Conservation (phyloP, 2,329 filamentous ascomycete genomes). For the Cladobotryum mycophilum region DNA sequence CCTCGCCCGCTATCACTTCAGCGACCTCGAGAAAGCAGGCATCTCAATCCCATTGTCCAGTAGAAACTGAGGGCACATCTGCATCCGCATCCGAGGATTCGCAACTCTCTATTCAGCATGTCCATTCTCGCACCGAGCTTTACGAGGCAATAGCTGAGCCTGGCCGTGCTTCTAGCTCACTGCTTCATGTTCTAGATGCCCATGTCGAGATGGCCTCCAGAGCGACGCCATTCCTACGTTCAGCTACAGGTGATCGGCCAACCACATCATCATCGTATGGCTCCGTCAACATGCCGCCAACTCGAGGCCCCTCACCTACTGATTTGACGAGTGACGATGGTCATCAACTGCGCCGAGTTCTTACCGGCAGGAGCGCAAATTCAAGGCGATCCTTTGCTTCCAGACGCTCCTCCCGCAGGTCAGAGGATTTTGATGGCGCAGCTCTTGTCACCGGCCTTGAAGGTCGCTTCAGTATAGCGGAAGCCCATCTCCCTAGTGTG, state of each 20-base stretch:
- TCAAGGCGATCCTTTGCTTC: conserved; percentile 27
- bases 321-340: conserved; percentile 25
- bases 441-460: conserved; percentile 48
- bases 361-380: conserved; percentile 25
- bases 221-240: conserved; percentile 31
- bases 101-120: conserved; percentile 15
- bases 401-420: conserved; percentile 29
- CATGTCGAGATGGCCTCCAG: conserved; percentile 29
- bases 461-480: conserved; percentile 45
- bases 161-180: conserved; percentile 13
- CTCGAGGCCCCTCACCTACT: conserved; percentile 30
- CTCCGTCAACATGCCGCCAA: conserved; percentile 30
- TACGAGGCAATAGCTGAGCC: conserved; percentile 23
- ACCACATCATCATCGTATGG: conserved; percentile 32
- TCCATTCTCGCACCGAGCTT: conserved; percentile 12
- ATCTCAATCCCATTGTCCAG: neutral
- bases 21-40: neutral
- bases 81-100: neutral
- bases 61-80: no score
- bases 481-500: conserved; percentile 41
- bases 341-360: conserved; percentile 28
- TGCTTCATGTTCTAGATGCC: conserved; percentile 14
- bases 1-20: conserved; percentile 12
- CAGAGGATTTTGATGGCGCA: conserved; percentile 46
- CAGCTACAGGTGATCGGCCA: conserved; percentile 20